A percentile compares a stretch with the other conserved stretches of the same genome.
These are phyloP conservation scores for Sporisorium iseilematis-ciliati DNA, from an alignment of 1,284 basidiomycete species.

Conservation along the genomic window DNA sequence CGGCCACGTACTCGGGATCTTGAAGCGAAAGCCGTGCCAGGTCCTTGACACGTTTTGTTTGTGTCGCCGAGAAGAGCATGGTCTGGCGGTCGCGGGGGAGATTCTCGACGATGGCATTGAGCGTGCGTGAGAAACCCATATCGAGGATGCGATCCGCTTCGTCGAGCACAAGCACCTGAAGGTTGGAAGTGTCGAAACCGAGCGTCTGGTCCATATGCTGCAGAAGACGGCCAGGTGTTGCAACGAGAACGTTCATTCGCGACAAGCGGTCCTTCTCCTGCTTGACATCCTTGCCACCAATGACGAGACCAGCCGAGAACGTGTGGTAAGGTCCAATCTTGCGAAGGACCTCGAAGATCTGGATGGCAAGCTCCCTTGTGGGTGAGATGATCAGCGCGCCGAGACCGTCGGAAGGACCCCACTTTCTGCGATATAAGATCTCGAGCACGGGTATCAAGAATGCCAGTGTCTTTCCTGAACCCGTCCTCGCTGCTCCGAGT, in stretches of 20 bases:
- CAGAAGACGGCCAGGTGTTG: conserved; percentile 91
- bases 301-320: conserved; percentile 94
- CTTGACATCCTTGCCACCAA: conserved; percentile 95
- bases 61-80: conserved; percentile 94
- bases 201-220: conserved; percentile 99
- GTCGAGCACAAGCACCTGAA: conserved; percentile 94
- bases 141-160: conserved; percentile 97
- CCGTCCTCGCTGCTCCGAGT: conserved; percentile 82
- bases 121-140: conserved; percentile 90
- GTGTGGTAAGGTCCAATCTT: conserved; percentile 90
- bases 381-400: conserved; percentile 95
- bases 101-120: conserved; percentile 90
- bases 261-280: conserved; percentile 84
- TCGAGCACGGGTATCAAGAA: conserved; percentile 84
- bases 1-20: conserved; percentile 81
- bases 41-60: conserved; percentile 89
- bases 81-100: conserved; percentile 78
- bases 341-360: conserved; percentile 95
- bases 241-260: conserved; percentile 96
- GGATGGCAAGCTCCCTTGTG: conserved; percentile 93
- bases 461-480: conserved; percentile 85
- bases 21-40: conserved; percentile 90
- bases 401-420: conserved; percentile 85
- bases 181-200: conserved; percentile 89
- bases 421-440: conserved; percentile 79